A percentile compares a stretch with the other conserved stretches of the same genome.
Conservation (phyloP, 202 grass and related monocot genomes). For the Panicum virgatum region DNA sequence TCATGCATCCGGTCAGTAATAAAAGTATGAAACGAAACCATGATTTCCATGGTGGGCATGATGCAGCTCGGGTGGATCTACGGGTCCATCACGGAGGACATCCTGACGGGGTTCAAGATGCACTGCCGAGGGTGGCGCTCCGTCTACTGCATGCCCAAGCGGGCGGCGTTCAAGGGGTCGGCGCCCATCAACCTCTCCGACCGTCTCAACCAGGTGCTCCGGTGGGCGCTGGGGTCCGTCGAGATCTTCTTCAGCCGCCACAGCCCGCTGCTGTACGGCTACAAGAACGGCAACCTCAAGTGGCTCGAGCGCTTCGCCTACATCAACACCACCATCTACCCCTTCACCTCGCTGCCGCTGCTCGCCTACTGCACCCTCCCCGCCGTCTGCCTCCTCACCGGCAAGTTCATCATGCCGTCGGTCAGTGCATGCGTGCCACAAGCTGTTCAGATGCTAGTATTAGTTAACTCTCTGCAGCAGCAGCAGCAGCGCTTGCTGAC, state of each 20-base stretch:
- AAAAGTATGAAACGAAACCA: background rate
- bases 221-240: constrained; percentile 97
- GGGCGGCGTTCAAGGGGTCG: constrained; percentile 92
- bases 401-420: constrained; percentile 99
- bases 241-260: constrained; percentile 99
- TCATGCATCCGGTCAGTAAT: no score
- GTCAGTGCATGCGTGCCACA: no score
- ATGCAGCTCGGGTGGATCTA: constrained; percentile 99
- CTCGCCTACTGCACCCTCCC: constrained; percentile 97
- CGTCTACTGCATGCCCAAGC: constrained; percentile 95
- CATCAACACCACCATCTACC: constrained; percentile 99
- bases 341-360: constrained; percentile 86
- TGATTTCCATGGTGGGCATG: background rate
- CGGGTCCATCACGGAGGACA: constrained; percentile 99
- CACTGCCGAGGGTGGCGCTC: constrained; percentile 98
- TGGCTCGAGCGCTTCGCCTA: constrained; percentile 99
- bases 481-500: no score
- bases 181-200: constrained; percentile 98
- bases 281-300: constrained; percentile 97
- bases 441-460: constrained; percentile 3
- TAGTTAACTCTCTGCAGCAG: background rate
- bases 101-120: constrained; percentile 98
- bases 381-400: constrained; percentile 95
- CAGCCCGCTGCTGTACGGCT: constrained; percentile 86
- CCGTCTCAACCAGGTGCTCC: constrained; percentile 95